Base-by-base conservation (phyloP, 1,284 basidiomycete genomes). In the Leccinum huronense region DNA sequence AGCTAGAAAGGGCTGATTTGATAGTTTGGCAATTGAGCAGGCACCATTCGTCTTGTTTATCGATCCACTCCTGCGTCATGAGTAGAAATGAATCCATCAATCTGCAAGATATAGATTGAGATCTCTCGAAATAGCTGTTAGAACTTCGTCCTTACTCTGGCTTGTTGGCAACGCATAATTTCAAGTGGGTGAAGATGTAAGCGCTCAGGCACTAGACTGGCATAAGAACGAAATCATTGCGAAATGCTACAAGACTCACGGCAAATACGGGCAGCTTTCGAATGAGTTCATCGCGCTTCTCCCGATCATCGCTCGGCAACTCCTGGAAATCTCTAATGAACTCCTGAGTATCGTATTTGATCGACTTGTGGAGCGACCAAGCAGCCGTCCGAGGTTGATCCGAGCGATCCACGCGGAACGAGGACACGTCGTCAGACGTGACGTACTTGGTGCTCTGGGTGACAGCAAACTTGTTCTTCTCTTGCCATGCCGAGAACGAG, bases 121-220 rank as follows among this genome's bases (percentile, higher is more conserved):
- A 55, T 27, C 19, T 36, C 33, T 38, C 13, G 10, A 8, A 42
- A 38, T 34, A 10, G 8, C 5, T 5, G 9, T 19, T 6, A 30
- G 5, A 55, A 51, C 51, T 30, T 1, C 30, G 31, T 33, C 36
- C 62, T 4, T 57, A 75, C 72, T 58, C 42, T 48, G 61, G 63
- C 34, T 74, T 57, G 19, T 65, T 65, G 5, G 53, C 42, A 9
- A 56, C 62, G 33, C 74, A 76, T 30, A 75, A 34, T 10, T 61
- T 74, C 63, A 76, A 57, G 56, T 76, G 72, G 54, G 66, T 66
- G 13, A 73, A 75, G 7, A 75, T 56, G 59, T 64, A 70, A 5
- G 69, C 72, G 27, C 67, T 62, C 38, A 75, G 30, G 48, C 69
- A 67, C 72, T 76, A 31, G 38, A 27, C 36, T 1, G 6, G 2